phyloP scores from a whole-genome alignment of 169 alveolate species.

The Cryptosporidium meleagridis region DNA sequence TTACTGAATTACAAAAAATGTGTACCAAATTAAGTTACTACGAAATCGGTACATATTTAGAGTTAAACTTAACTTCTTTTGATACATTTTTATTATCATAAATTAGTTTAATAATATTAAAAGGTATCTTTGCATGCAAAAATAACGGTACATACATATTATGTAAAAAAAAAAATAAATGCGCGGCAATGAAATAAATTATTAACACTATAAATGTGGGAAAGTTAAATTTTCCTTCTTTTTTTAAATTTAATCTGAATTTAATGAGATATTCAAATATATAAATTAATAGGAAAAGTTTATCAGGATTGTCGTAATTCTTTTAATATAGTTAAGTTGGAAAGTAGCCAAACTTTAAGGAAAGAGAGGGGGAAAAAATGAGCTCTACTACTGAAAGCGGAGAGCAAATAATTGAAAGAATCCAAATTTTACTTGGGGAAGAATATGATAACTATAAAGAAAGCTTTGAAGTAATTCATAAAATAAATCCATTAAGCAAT shows the following conservation, averaged over 20 bases:
- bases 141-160: neutral
- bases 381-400: conserved; percentile 27
- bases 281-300: neutral
- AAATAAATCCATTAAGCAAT: conserved; percentile 24
- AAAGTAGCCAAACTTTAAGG: neutral
- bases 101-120: no score
- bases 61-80: no score
- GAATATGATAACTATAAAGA: conserved; percentile 68
- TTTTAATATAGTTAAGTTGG: neutral
- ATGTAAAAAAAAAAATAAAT: neutral
- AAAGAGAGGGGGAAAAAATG: conserved; percentile 5
- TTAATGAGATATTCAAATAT: neutral
- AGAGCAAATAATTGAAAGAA: conserved; percentile 5
- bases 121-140: neutral
- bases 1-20: no score
- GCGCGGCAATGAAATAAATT: neutral
- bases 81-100: no score
- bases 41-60: no score
- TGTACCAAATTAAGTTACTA: no score
- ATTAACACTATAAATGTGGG: neutral
- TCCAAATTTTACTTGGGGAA: conserved; percentile 39
- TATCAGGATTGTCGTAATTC: neutral
- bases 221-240: neutral
- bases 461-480: conserved; percentile 49
- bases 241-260: neutral